Evolutionary conservation across 768 basidiomycete genomes (phyloP).

Genomic region (Rhodotorula taiwanensis): DNA sequence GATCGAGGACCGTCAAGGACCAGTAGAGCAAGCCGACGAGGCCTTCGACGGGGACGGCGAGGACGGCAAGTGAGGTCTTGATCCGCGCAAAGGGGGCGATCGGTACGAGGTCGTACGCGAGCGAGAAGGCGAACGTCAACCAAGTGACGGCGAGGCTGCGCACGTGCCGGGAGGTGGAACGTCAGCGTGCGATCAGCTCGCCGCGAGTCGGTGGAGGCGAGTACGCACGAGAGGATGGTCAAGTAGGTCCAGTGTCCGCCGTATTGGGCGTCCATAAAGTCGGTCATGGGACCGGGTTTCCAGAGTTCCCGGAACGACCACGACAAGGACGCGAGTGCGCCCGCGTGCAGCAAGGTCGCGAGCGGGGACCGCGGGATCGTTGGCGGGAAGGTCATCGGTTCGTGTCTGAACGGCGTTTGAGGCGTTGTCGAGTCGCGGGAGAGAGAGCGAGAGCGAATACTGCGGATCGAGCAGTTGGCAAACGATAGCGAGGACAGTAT

Average conservation of each 20-base stretch:
- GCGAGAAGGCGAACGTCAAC: slow-evolving; percentile 24
- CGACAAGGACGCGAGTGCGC: slow-evolving; percentile 13
- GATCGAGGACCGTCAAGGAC: slow-evolving; percentile 32
- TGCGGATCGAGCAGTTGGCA: no score
- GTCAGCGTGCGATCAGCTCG: no score
- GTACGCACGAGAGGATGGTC: slow-evolving; percentile 30
- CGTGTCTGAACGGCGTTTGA: not conserved
- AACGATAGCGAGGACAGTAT: no score
- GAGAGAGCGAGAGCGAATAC: no score
- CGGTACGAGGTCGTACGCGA: slow-evolving; percentile 33
- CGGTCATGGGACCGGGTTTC: slow-evolving; percentile 7
- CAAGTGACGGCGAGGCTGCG: slow-evolving; percentile 24
- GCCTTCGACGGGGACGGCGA: slow-evolving; percentile 34
- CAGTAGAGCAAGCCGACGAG: slow-evolving; percentile 38
- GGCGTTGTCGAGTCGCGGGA: no score
- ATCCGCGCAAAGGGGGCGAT: slow-evolving; percentile 15
- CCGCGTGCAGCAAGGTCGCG: slow-evolving; percentile 11
- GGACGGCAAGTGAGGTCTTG: slow-evolving; percentile 26
- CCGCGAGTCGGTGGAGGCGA: no score
- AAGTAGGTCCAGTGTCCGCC: slow-evolving; percentile 29
- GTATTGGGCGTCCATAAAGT: slow-evolving; percentile 15
- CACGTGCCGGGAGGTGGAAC: no score
- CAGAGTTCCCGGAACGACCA: slow-evolving; percentile 17
- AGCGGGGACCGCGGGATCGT: slow-evolving; percentile 3
- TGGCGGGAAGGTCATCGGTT: not conserved